Base-by-base conservation (phyloP, 495 filamentous ascomycete genomes). In the Penicillium chermesinum region DNA sequence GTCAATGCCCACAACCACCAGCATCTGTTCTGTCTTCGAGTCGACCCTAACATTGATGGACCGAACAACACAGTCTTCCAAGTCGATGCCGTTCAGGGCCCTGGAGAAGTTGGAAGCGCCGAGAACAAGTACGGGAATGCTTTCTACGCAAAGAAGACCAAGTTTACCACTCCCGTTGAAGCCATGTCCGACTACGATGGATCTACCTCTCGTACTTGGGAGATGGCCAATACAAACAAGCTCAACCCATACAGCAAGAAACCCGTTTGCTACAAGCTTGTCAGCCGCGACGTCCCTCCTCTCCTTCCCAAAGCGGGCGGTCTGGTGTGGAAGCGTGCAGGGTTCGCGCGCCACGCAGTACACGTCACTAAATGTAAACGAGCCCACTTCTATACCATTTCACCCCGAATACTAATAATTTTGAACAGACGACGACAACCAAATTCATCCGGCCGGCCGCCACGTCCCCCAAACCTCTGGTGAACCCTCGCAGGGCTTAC, bases 381-480 rank as follows among this genome's bases (percentile, higher is more conserved):
- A 18, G 2, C 22, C 22, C 15, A 13, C 32, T 4, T 15, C 19
- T 41, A 2, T 15, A n/a, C n/a, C 27, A 14, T 0, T 22, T 43
- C 15, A 18, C 7, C 13, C 32, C 22, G 15, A 7, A 44, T 44
- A n/a, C 55, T 61, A 46, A 61, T 34, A 12, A 13, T 7, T 0
- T 33, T 16, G 27, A 37, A 3, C 45, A 90, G 89, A 95, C 63
- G 67, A 68, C 41, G 90, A 96, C 65, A 82, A 88, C 48, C 86
- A 96, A 75, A 78, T 95, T 54, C 87, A 91, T 69, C 91, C 91
- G 2, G 91, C 91, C 1, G 91, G 91, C 55, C 85, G 89, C 3
- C 91, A 96, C 74, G 91, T 96, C 1, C 91, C 91, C 0, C 91
- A 96, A 66, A 95, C 89, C 5, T 89, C 85, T 0, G 91, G 91